Evolutionary conservation across 1,284 basidiomycete genomes (phyloP), one percentile per base, ranked within the genome.

Genomic region (Hypsizygus ulmarius): DNA sequence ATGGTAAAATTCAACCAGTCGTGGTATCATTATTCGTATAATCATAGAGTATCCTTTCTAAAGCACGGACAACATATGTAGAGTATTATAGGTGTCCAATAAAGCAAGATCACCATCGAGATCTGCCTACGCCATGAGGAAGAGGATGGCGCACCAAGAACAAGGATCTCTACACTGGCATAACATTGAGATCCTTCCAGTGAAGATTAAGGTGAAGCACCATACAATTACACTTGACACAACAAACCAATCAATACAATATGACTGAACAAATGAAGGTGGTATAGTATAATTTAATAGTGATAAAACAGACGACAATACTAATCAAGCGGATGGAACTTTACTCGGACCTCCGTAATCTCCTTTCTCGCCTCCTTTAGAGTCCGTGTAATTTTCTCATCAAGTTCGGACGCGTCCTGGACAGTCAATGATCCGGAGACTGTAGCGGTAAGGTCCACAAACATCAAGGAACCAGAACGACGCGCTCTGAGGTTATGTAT

Each of bases 311-410:
- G 37, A 18, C 18, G 11, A n/a, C 25, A 16, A 11, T 21, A 12
- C 18, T 45, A 44, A 9, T 55, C 36, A 11, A 27, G 8, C 12
- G 85, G 76, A 44, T 71, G 62, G 61, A 93, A 91, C 60, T 78
- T 84, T 19, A 95, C 78, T 57, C 82, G 70, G 30, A 94, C 89
- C 61, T 93, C 91, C 15, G 81, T 70, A n/a, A 93, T 76, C 60
- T 93, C 90, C 63, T 73, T 83, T 63, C 81, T 72, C 29, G 74
- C 80, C 3, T 68, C 64, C 67, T 80, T 83, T 53, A 95, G 70
- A 30, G 77, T 74, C 43, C 71, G 69, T 28, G 75, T 63, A 28
- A 95, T 90, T 57, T 73, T 68, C 32, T 70, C 67, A 64, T 93
- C 88, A 29, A 93, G 65, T 18, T 67, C 64, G 41, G 77, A 77